Base-by-base conservation (phyloP, 75 land plant species). In the Picea sitchensis region DNA sequence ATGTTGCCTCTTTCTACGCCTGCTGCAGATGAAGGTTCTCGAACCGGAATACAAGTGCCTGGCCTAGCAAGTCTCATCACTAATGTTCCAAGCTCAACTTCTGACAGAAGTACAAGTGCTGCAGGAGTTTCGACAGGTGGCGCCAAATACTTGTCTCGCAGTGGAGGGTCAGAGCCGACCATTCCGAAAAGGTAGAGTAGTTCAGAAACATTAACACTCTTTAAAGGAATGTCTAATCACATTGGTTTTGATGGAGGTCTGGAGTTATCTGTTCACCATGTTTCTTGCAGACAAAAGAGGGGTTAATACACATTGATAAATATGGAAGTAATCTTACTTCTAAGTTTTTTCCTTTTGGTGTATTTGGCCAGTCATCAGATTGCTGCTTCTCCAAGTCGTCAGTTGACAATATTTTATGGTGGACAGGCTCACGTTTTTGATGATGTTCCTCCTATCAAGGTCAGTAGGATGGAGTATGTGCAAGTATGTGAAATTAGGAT, bases 351-450 rank as follows among this genome's bases (percentile, higher is more conserved):
- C 21, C 67, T 80, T 57, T 38, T 78, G 23, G 12, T 32, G 23
- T 9, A 18, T 68, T 76, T 68, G 65, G 59, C 69, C 77, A 78
- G 79, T 34, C 79, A 36, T 15, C 83, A 85, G 72, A 26, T 73
- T 65, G 54, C 87, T 34, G 74, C 74, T 41, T 71, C 74, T 8
- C 11, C 87, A 23, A 86, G 86, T 81, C 82, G 87, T 17, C 87
- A 86, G 87, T 75, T 86, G 65, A 86, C 87, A 23, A 81, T 86
- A 36, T 86, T 86, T 74, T 86, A 86, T 63, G 87, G 87, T 47
- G 87, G 87, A 34, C 87, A 84, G 36, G 87, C 87, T 13, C 87
- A 86, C 72, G 87, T 86, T 58, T 86, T 86, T 76, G 87, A 86
- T 64, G 87, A 86, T 71, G 87, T 86, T 23, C 81, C 87, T 80